Evolutionary conservation across 441 rosid genomes (phyloP), one percentile per base, ranked within the genome.

Genomic region (Populus tomentosa): DNA sequence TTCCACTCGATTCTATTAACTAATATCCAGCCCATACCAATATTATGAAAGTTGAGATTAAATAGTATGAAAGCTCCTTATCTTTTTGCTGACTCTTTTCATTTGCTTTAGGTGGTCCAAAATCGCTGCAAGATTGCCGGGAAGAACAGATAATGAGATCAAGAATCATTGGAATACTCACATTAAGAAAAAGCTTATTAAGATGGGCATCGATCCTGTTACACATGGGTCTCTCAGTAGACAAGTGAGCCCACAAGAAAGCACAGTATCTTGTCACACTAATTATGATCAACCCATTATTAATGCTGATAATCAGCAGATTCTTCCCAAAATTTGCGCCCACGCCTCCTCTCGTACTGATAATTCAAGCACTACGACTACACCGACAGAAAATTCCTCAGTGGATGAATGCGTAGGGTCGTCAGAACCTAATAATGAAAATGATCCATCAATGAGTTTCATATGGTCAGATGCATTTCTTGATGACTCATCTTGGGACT

Each of bases 101-200:
- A 7, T 30, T 35, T 59, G 26, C 66, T 61, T 38, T 67, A 94
- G 98, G 84, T 94, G 97, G 98, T 94, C 97, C 0, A 93, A 93
- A 70, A 94, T 94, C 53, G 97, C 98, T 0, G 85, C 94, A 2
- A 94, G 88, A 69, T 82, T 92, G 35, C 91, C 92, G 0, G 98
- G 98, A 67, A 85, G 97, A 72, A 94, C 98, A 0, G 98, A 94
- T 70, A 94, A 94, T 56, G 98, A 94, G 84, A 92, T 92, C 80
- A 94, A 94, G 88, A 94, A 92, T 80, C 89, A 89, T 75, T 94
- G 98, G 98, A 94, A 94, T 78, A 92, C 97, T 40, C 92, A 92
- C 30, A 28, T 28, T 28, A 28, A 28, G 30, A 28, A 28, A 28
- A 28, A 28, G 30, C 30, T 28, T 28, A 87, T 94, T 69, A 91